Evolutionary conservation across 2,329 filamentous ascomycete genomes (phyloP).

Genomic region (Claviceps purpurea): DNA sequence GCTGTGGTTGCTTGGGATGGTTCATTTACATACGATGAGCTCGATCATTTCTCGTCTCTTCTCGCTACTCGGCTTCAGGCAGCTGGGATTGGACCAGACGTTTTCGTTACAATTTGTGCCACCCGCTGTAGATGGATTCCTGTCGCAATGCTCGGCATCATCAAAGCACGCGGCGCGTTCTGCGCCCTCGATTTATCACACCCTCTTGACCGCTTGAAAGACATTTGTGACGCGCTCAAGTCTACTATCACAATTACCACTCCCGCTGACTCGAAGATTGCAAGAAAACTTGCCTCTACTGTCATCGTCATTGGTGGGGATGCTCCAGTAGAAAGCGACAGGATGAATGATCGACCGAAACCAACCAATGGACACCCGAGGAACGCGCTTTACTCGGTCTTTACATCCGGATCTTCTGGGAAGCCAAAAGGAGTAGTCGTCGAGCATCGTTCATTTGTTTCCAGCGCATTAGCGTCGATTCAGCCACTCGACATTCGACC

Average conservation of each 20-base stretch:
- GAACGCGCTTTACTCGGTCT: conserved; percentile 25
- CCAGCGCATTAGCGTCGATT: conserved; percentile 1
- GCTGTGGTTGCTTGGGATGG: conserved; percentile 6
- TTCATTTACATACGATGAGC: conserved; percentile 2
- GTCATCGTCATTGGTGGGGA: background rate
- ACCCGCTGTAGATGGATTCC: conserved; percentile 12
- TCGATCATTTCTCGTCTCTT: background rate
- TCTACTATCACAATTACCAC: conserved; percentile 2
- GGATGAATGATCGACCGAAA: background rate
- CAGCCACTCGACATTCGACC: background rate
- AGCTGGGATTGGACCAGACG: background rate
- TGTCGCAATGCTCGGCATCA: conserved; percentile 16
- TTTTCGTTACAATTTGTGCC: conserved; percentile 13
- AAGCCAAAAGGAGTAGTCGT: conserved; percentile 26
- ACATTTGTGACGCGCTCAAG: conserved; percentile 2
- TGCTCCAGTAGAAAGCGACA: background rate
- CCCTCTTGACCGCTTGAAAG: conserved; percentile 2
- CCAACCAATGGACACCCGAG: background rate
- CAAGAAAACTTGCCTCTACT: background rate
- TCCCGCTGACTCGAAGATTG: background rate
- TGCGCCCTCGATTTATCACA: conserved; percentile 16
- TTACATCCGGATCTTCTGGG: conserved; percentile 39
- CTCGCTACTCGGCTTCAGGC: background rate
- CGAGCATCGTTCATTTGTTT: conserved; percentile 3
- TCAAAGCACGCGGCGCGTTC: conserved; percentile 19